Evolutionary conservation across 2,329 filamentous ascomycete species (phyloP), one percentile per base, ranked within the genome.

Genomic region (Ambrosiella beaveri): DNA sequence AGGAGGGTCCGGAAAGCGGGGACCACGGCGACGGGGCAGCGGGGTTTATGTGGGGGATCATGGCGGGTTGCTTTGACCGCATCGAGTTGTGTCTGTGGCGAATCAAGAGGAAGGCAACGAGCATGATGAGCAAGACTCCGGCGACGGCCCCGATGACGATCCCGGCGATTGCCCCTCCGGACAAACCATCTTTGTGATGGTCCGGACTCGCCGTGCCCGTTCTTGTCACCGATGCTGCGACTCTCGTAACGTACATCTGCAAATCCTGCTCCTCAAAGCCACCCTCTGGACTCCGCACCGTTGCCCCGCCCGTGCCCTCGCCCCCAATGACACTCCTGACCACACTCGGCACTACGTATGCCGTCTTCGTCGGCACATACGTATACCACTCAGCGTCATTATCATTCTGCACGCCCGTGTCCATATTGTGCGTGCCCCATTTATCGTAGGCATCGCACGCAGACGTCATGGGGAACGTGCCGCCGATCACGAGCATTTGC

Each of bases 401-500:
- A 4, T 68, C 64, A 54, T 75, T 76, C 38, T 75, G 74, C 57
- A 74, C 69, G 19, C 78, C 75, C 27, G 80, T 66, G 63, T 80
- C 74, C 59, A 78, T 67, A 60, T 78, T 77, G 65, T 82, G 79
- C 9, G 74, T 74, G 3, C 76, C 79, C 71, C 74, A 79, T 27
- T 75, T 70, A 11, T 69, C 68, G 1, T 71, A 70, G n/a, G 69
- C 69, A 64, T 84, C 80, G 63, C 80, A 84, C 5, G 69, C 63
- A 40, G 72, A 66, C 9, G 65, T 68, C 7, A 71, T 63, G 0
- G 79, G 75, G 61, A 82, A 80, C 51, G 72, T 74, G 15, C 81
- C 81, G 19, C 81, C 81, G 40, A 83, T 76, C 52, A 84, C 72
- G 27, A 84, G 67, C 76, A 84, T 83, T 65, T 84, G 81, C 3